Percentiles rank a stretch among this genome's conserved stretches.
These are phyloP conservation scores for Pueraria montana DNA, from an alignment of 306 rosid species.

Conservation along the genomic window DNA sequence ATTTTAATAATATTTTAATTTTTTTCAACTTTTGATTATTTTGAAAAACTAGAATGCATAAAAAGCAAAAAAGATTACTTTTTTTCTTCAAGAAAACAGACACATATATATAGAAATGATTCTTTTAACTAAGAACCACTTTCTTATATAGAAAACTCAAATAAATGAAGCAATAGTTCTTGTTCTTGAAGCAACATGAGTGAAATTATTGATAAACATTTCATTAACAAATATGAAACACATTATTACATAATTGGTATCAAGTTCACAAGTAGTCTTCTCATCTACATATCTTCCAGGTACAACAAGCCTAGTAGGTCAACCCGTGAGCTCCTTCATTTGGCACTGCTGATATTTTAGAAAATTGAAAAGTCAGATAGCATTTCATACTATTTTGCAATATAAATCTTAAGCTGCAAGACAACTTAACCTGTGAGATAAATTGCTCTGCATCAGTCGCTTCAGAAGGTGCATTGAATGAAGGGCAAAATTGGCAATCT, in stretches of 20 bases:
- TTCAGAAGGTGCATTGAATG: slow-evolving; percentile 95
- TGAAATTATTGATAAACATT: slow-evolving; percentile 7
- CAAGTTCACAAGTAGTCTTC: not conserved
- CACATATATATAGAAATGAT: too few relatives aligned
- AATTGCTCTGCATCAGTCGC: slow-evolving; percentile 92
- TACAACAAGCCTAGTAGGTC: slow-evolving; percentile 38
- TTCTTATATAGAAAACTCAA: not conserved
- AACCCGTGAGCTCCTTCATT: slow-evolving; percentile 90
- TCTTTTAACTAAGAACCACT: too few relatives aligned
- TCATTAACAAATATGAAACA: slow-evolving; percentile 7
- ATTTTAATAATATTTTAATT: too few relatives aligned
- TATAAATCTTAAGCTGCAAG: slow-evolving; percentile 36
- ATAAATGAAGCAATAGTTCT: not conserved
- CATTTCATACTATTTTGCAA: slow-evolving; percentile 5
- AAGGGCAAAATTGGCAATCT: slow-evolving; percentile 77
- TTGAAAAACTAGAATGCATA: too few relatives aligned
- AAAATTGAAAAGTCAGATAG: slow-evolving; percentile 35
- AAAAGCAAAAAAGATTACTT: too few relatives aligned
- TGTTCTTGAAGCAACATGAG: slow-evolving; percentile 27
- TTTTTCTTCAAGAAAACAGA: too few relatives aligned
- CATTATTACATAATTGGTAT: not conserved
- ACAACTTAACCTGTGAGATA: slow-evolving; percentile 70
- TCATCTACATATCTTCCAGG: slow-evolving; percentile 28
- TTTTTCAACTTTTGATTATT: too few relatives aligned
- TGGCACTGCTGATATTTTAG: slow-evolving; percentile 64